phyloP scores from a whole-genome alignment of 2,329 filamentous ascomycete genomes.

The Hypoxylon sp. region DNA sequence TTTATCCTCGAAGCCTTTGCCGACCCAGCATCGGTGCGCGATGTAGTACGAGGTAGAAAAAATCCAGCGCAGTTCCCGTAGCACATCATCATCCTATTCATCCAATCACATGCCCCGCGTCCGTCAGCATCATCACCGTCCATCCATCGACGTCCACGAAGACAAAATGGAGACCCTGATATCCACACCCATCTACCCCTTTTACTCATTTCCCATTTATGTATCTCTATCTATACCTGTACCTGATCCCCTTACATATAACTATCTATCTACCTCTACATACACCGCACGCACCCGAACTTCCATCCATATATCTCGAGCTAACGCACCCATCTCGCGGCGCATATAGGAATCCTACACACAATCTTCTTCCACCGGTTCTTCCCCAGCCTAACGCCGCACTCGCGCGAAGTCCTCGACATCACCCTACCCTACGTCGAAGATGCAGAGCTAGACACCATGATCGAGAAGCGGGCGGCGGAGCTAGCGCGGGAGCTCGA shows the following conservation, averaged over 20 bases:
- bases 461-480: constrained; percentile 90
- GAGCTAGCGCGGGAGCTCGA: constrained; percentile 84
- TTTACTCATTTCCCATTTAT: constrained; percentile 16
- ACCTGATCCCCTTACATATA: constrained; percentile 55
- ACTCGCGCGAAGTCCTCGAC: constrained; percentile 90
- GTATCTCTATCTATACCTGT: background rate
- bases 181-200: constrained; percentile 18
- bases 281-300: background rate
- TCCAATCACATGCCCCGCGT: constrained; percentile 40
- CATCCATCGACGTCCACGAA: constrained; percentile 34
- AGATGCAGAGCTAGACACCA: constrained; percentile 90
- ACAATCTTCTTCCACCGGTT: constrained; percentile 99
- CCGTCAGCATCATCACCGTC: constrained; percentile 29
- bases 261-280: constrained; percentile 13
- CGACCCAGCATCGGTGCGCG: constrained; percentile 89
- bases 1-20: constrained; percentile 96
- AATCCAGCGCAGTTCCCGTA: constrained; percentile 4
- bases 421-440: constrained; percentile 90
- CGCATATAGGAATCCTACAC: constrained; percentile 82
- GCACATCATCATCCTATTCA: background rate
- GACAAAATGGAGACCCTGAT: constrained; percentile 24
- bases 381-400: constrained; percentile 88
- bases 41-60: constrained; percentile 83
- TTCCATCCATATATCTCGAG: background rate
- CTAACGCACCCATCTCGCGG: constrained; percentile 15